Base-by-base conservation (phyloP, 2,329 filamentous ascomycete genomes). In the Delphinella strobiligena region DNA sequence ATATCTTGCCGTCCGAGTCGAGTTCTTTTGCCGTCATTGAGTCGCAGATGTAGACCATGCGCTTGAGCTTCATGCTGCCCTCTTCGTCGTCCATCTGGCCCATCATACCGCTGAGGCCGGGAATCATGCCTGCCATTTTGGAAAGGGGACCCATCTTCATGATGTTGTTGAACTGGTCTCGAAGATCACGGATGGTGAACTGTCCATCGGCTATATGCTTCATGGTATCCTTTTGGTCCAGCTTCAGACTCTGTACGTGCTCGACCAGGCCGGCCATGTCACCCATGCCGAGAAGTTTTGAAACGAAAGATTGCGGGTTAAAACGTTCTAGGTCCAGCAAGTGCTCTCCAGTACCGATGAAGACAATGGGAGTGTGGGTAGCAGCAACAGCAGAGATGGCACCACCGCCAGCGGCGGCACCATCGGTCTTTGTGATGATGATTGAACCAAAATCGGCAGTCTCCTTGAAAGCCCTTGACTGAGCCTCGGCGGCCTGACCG, bases 61-160 rank as follows among this genome's bases (percentile, higher is more conserved):
- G 81, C 63, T 93, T 93, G 18, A 98, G 74, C 63, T 96, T 95
- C 52, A 81, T 68, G 40, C 80, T 78, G n/a, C 89, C 89, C 55
- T 96, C 91, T 54, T 96, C 89, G 56, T 98, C 93, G 56, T 96
- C 88, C 75, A 96, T 91, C 30, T 86, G 86, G 38, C 85, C 80
- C 76, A 95, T 96, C 72, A 96, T 80, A 55, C 82, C 83, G 50
- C 82, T 82, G 61, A 98, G 81, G 19, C 91, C 91, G 0, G 91
- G 91, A 47, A 98, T 96, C 91, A 98, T 98, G 52, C 88, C 87
- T 0, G 89, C 93, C 76, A 98, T 93, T 60, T 98, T 96, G 14
- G 84, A 93, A 1, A 98, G 66, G 0, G 91, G 91, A 0, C 91
- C 91, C 91, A 98, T 96, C 67, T 98, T 98, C 87, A 96, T 95